Conservation (phyloP, 345 rosid genomes). For the Brassica nigra region DNA sequence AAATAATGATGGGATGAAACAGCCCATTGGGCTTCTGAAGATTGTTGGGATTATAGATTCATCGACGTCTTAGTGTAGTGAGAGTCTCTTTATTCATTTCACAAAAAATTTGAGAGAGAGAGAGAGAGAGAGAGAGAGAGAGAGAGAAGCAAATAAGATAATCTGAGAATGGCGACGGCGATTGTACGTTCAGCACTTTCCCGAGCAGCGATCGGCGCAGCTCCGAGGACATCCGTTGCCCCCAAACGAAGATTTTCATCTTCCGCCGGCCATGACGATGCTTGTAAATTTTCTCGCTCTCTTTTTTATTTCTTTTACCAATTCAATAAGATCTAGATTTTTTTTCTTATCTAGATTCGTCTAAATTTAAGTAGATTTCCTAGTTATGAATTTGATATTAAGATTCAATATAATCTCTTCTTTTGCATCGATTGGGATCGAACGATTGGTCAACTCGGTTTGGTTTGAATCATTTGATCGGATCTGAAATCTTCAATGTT, state of each 20-base stretch:
- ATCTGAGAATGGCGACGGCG: conserved; percentile 63
- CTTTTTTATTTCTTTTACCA: neutral
- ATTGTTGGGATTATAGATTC: no score
- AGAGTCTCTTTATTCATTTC: neutral
- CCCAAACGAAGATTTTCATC: conserved; percentile 72
- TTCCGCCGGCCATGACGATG: conserved; percentile 73
- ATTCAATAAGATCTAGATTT: conserved; percentile 22
- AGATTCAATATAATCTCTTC: conserved; percentile 2
- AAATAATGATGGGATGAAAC: no score
- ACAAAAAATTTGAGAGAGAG: neutral
- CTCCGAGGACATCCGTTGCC: conserved; percentile 55
- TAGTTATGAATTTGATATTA: neutral
- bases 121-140: neutral
- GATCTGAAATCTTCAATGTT: neutral
- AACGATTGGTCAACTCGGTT: neutral
- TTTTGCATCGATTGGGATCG: neutral
- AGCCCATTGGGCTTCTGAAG: neutral
- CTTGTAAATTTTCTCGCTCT: conserved; percentile 47
- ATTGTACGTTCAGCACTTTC: conserved; percentile 70
- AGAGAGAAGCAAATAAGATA: neutral
- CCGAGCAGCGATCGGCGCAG: conserved; percentile 57
- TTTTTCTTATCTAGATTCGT: neutral
- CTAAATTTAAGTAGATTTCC: neutral
- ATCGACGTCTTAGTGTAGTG: no score
- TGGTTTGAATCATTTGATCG: neutral